Conservation (phyloP, 148 eudicot genomes). For the Rhododendron williamsianum region DNA sequence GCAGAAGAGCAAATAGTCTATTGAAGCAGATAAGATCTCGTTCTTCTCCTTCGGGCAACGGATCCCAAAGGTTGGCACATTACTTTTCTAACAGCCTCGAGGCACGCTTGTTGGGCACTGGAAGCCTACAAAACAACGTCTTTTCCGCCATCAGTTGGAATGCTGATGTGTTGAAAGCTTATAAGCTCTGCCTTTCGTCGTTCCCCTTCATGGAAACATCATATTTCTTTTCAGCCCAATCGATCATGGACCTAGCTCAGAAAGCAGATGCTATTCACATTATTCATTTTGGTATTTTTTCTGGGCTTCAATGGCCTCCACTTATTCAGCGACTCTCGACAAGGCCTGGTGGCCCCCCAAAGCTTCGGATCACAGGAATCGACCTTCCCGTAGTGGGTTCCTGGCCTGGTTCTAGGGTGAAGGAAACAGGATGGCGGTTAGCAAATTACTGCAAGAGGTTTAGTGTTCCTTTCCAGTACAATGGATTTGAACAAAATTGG, state of each 20-base stretch:
- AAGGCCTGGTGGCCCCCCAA: conserved; percentile 20
- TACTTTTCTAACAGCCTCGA: conserved; percentile 53
- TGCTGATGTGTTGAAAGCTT: conserved; percentile 35
- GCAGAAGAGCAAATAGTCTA: conserved; percentile 28
- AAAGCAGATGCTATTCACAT: conserved; percentile 35
- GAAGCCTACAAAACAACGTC: conserved; percentile 6
- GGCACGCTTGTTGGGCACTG: conserved; percentile 44
- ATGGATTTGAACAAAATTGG: neutral
- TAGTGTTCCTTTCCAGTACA: conserved; percentile 13
- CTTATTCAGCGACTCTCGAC: conserved; percentile 11
- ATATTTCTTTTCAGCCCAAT: conserved; percentile 33
- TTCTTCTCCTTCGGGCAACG: conserved; percentile 42
- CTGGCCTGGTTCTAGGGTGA: neutral
- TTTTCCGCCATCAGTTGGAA: conserved; percentile 13
- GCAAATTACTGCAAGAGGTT: conserved; percentile 1
- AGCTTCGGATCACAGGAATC: conserved; percentile 36
- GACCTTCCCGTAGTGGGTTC: conserved; percentile 39
- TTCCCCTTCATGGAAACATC: conserved; percentile 48
- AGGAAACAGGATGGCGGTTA: neutral
- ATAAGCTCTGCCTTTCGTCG: conserved; percentile 35
- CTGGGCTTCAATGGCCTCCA: conserved; percentile 3
- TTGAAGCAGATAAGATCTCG: conserved; percentile 35
- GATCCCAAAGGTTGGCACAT: conserved; percentile 50
- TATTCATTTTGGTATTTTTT: conserved; percentile 40
- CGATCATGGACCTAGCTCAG: conserved; percentile 24